phyloP scores from a whole-genome alignment of 2,329 filamentous ascomycete genomes.

The Dryadomyces quercus-mongolicae region DNA sequence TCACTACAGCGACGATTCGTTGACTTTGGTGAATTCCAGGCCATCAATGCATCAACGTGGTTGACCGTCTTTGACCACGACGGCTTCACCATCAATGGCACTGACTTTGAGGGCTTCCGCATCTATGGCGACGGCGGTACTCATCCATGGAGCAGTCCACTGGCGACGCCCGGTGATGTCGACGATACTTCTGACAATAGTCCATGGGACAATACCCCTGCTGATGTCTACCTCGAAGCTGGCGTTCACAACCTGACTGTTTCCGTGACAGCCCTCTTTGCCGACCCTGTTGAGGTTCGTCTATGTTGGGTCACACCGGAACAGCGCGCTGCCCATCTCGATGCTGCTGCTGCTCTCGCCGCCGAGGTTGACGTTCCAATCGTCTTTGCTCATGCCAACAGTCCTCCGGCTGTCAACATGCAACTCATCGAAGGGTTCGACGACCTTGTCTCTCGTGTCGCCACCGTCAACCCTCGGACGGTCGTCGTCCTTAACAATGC shows the following conservation, averaged over 20 bases:
- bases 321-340: neutral
- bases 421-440: neutral
- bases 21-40: neutral
- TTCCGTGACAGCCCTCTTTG: neutral
- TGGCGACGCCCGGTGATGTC: neutral
- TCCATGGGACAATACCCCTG: neutral
- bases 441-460: neutral
- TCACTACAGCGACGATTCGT: neutral
- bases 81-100: neutral
- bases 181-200: neutral
- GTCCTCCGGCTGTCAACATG: neutral
- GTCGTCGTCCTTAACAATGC: neutral
- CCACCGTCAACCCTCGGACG: neutral
- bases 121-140: neutral
- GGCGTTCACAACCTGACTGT: neutral
- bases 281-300: neutral
- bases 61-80: neutral
- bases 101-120: neutral
- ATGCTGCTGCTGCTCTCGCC: neutral
- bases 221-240: neutral
- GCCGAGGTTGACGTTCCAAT: neutral
- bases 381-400: neutral
- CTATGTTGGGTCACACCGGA: neutral
- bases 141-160: neutral
- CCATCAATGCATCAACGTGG: neutral